phyloP scores from a whole-genome alignment of 768 basidiomycete species.

The Tylopilus sp. region DNA sequence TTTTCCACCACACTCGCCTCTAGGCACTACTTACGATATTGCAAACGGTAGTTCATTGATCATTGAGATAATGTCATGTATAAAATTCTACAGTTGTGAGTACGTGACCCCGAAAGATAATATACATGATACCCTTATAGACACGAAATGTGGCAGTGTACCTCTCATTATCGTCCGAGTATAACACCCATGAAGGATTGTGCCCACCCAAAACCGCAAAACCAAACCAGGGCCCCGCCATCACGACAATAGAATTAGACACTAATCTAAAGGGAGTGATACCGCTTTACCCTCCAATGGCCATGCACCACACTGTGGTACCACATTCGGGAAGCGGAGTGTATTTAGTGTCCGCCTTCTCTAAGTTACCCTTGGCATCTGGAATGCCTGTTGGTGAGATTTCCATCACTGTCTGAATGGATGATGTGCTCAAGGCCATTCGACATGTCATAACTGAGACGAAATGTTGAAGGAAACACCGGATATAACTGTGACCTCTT shows the following conservation, averaged over 20 bases:
- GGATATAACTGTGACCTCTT: background rate
- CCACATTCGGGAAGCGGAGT: constrained; percentile 30
- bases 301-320: constrained; percentile 21
- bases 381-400: background rate
- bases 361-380: background rate
- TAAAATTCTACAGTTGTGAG: constrained; percentile 34
- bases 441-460: background rate
- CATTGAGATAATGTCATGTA: constrained; percentile 33
- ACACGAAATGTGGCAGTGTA: constrained; percentile 37
- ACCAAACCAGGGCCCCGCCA: constrained; percentile 28
- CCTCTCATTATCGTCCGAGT: constrained; percentile 17
- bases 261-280: background rate
- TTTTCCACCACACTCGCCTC: background rate
- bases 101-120: background rate
- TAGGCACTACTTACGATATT: constrained; percentile 32
- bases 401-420: background rate
- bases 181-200: background rate
- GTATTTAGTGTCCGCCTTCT: background rate
- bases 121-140: constrained; percentile 33
- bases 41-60: constrained; percentile 31
- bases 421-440: constrained; percentile 8
- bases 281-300: constrained; percentile 21
- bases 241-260: background rate
- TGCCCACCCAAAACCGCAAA: constrained; percentile 33
- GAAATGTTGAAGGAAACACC: background rate